phyloP scores from a whole-genome alignment of 306 rosid species.

The Fragaria nilgerrensis region DNA sequence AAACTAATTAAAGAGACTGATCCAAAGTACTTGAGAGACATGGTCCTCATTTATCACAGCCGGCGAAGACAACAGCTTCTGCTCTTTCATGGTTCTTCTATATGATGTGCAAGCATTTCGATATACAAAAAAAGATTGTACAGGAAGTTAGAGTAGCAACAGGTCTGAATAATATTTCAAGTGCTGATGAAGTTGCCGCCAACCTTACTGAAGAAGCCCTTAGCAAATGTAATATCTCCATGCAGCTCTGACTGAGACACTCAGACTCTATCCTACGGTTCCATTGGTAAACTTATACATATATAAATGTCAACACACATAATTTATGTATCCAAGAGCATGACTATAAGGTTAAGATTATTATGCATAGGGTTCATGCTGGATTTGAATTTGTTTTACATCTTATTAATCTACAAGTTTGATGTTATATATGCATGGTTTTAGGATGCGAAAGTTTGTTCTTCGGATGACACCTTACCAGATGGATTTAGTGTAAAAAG shows the following conservation, averaged over 20 bases:
- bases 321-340: background rate
- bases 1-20: constrained; percentile 38
- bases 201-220: background rate
- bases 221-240: background rate
- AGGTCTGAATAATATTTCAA: background rate
- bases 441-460: constrained; percentile 25
- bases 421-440: background rate
- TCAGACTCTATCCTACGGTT: background rate
- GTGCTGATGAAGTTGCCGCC: background rate
- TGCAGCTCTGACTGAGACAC: background rate
- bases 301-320: too few relatives aligned
- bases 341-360: too few relatives aligned
- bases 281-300: background rate
- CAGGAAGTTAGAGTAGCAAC: background rate
- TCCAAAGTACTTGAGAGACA: constrained; percentile 43
- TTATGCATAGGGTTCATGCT: too few relatives aligned
- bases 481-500: constrained; percentile 32
- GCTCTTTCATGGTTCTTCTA: background rate
- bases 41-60: constrained; percentile 48
- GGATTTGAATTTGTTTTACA: too few relatives aligned
- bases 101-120: background rate
- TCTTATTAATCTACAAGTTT: background rate
- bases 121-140: background rate
- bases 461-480: constrained; percentile 27
- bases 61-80: constrained; percentile 26